Evolutionary conservation across 1,284 basidiomycete genomes (phyloP).

Genomic region (Microbotryum scabiosae): DNA sequence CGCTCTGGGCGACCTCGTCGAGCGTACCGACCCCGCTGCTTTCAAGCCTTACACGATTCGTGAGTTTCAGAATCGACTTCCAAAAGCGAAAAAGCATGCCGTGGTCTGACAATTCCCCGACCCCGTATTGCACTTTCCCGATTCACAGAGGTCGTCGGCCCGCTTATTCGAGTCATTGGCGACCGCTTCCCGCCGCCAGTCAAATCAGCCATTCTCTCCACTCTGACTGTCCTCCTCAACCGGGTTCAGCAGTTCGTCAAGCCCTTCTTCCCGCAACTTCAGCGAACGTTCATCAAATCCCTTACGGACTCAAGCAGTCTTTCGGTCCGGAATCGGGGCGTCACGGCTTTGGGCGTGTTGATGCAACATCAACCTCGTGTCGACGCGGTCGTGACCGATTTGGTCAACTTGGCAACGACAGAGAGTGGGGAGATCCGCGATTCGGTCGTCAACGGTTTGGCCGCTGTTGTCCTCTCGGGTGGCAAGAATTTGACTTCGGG

Average conservation of each 20-base stretch:
- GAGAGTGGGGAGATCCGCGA: constrained; percentile 63
- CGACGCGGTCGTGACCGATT: constrained; percentile 60
- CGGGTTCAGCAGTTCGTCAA: constrained; percentile 82
- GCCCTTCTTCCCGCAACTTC: constrained; percentile 97
- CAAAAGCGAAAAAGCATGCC: too few species aligned
- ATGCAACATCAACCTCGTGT: constrained; percentile 83
- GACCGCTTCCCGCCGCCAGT: constrained; percentile 70
- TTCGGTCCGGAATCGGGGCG: constrained; percentile 73
- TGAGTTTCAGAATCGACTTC: not conserved
- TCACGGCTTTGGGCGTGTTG: constrained; percentile 75
- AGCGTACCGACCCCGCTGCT: constrained; percentile 74
- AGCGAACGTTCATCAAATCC: constrained; percentile 94
- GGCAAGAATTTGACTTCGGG: constrained; percentile 67
- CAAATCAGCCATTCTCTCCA: constrained; percentile 76
- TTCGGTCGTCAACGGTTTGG: constrained; percentile 66
- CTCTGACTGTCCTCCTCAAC: constrained; percentile 71
- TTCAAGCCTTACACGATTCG: constrained; percentile 90
- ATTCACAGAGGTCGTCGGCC: constrained; percentile 7
- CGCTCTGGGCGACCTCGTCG: constrained; percentile 87
- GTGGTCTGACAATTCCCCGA: not conserved
- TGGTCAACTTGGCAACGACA: constrained; percentile 49
- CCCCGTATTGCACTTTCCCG: not conserved
- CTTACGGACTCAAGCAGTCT: constrained; percentile 69
- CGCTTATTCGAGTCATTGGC: constrained; percentile 36
- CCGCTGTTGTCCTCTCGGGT: constrained; percentile 65